Evolutionary conservation across 2,329 filamentous ascomycete species (phyloP), one percentile per base, ranked within the genome.

Genomic region (Xylogone sp.): DNA sequence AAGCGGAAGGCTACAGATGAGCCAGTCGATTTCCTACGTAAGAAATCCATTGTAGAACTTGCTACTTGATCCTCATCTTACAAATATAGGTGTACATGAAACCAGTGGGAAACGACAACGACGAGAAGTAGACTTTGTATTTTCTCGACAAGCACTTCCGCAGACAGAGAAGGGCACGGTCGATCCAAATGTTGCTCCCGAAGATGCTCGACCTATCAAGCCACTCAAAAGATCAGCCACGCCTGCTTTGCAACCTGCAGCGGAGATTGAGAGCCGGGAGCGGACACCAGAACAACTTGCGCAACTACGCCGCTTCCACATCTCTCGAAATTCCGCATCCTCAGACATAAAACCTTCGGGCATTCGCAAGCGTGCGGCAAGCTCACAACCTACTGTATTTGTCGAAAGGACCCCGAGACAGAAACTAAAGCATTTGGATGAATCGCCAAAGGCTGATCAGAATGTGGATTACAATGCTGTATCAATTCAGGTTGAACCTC

Each of bases 301-400:
- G 29, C 55, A 76, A 57, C 75, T 72, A 12, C 75, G 80, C 50
- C 72, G 76, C 42, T 83, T 82, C 54, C 80, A 82, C 59, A 75
- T 83, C 53, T 81, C 78, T 16, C 71, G 73, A 52, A 71, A 69
- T 47, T 70, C 73, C n/a, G 55, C 53, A 8, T 43, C 48, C n/a
- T 46, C 53, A 3, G 43, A 42, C 16, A 21, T 24, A 20, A 42
- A 19, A 16, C 24, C 51, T 13, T 16, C n/a, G 20, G 43, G 39
- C 18, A 44, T 22, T 48, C 34, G 56, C 19, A 60, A 62, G 42
- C 61, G 60, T 39, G 57, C 51, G 27, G 52, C 31, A 5, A 53
- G 16, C 4, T 21, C 47, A 5, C 55, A 45, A 50, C 55, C 75
- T n/a, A 72, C 79, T 7, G 68, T 83, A 2, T 84, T 84, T 53